Evolutionary conservation across 495 filamentous ascomycete genomes (phyloP).

Genomic region (Aspergillus mulundensis): DNA sequence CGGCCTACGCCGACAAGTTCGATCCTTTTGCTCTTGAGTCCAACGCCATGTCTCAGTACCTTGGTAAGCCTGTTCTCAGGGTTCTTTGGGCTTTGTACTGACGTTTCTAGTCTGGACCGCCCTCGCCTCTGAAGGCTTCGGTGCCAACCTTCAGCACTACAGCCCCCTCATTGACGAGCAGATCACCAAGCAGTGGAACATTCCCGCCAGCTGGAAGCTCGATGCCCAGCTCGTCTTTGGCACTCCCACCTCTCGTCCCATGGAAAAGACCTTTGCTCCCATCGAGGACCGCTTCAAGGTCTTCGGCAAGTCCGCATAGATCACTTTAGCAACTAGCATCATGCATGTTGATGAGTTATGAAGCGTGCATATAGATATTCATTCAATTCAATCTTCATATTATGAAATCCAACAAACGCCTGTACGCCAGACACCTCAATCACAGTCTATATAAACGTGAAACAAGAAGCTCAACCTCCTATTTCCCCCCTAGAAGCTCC

Average conservation of each 20-base stretch:
- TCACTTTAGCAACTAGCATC: background rate
- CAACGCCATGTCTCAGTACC: slow-evolving; percentile 51
- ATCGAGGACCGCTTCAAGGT: slow-evolving; percentile 43
- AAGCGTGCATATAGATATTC: background rate
- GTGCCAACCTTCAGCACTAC: slow-evolving; percentile 54
- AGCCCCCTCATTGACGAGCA: slow-evolving; percentile 47
- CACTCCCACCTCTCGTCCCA: slow-evolving; percentile 29
- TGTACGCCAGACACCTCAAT: too few relatives aligned
- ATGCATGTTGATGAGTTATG: background rate
- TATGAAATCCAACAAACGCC: too few relatives aligned
- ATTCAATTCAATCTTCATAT: background rate
- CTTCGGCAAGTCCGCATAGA: slow-evolving; percentile 31
- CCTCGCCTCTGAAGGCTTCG: slow-evolving; percentile 46
- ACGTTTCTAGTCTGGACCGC: slow-evolving; percentile 43
- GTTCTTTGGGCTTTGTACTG: background rate
- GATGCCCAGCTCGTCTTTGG: slow-evolving; percentile 53
- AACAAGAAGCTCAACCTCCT: background rate
- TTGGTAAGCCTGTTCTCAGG: slow-evolving; percentile 25
- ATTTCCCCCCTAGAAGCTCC: background rate
- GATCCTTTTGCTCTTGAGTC: slow-evolving; percentile 47
- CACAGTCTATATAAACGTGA: too few relatives aligned
- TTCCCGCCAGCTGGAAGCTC: slow-evolving; percentile 44
- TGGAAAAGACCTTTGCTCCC: slow-evolving; percentile 35
- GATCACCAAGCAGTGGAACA: slow-evolving; percentile 37
- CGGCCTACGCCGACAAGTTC: slow-evolving; percentile 46